These are phyloP conservation scores for Protostelium mycophagum DNA, from an alignment of 78 protist species.

Conservation along the genomic window DNA sequence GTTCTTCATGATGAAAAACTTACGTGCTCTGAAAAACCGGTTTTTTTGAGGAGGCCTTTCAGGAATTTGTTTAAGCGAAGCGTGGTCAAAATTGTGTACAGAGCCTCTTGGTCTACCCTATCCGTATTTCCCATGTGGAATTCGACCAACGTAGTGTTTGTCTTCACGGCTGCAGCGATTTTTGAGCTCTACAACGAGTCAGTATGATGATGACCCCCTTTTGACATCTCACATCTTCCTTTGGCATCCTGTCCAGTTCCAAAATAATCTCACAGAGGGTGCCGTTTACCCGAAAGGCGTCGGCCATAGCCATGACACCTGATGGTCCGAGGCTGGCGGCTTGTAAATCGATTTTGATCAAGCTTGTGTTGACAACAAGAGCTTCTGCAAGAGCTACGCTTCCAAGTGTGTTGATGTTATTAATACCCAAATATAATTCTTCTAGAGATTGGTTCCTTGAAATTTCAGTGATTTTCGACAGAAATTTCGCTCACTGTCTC, in stretches of 20 bases:
- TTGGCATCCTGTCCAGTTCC: constrained; percentile 42
- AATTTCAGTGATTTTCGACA: not conserved
- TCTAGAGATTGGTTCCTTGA: constrained; percentile 12
- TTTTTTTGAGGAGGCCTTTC: not conserved
- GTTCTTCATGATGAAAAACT: not conserved
- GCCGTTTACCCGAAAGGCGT: constrained; percentile 36
- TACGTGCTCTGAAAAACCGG: not conserved
- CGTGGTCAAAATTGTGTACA: not conserved
- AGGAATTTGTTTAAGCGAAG: not conserved
- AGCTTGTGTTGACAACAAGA: constrained; percentile 14
- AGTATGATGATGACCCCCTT: not conserved
- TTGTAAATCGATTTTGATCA: constrained; percentile 36
- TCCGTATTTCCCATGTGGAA: not conserved
- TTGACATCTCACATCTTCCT: constrained; percentile 10
- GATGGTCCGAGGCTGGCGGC: constrained; percentile 30
- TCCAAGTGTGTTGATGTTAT: constrained; percentile 47
- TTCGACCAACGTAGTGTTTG: not conserved
- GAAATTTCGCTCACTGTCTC: not conserved
- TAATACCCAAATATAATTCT: constrained; percentile 43
- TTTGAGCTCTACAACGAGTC: not conserved
- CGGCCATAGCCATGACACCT: constrained; percentile 50
- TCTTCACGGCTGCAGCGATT: not conserved
- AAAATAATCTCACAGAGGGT: constrained; percentile 18
- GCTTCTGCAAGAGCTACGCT: constrained; percentile 40
- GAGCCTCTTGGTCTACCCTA: not conserved